Evolutionary conservation across 768 basidiomycete genomes (phyloP).

Genomic region (Lentinus tigrinus): DNA sequence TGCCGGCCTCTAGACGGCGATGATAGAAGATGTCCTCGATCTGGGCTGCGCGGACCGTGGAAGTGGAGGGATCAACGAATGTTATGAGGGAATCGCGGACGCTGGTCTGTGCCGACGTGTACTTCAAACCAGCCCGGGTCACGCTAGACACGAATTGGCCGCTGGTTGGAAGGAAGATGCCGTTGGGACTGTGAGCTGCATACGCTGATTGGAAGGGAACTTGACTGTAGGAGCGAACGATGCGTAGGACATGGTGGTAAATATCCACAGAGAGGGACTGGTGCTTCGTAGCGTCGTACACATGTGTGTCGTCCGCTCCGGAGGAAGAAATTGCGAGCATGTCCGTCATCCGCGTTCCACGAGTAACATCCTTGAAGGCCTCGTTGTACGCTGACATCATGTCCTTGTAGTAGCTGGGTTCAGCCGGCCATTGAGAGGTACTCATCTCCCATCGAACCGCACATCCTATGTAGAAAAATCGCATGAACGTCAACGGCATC

Average conservation of each 20-base stretch:
- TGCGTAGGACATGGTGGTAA: not conserved
- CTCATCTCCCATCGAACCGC: not conserved
- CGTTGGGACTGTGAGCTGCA: too few relatives aligned
- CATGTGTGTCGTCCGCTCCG: not conserved
- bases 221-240: too few relatives aligned
- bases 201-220: too few relatives aligned
- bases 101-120: not conserved
- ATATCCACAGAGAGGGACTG: not conserved
- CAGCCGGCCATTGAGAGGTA: not conserved
- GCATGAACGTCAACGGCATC: not conserved
- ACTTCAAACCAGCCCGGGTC: not conserved
- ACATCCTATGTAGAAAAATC: not conserved
- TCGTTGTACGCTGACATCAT: not conserved
- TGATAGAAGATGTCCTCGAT: conserved; percentile 3
- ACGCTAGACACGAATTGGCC: too few relatives aligned
- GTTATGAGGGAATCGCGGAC: not conserved
- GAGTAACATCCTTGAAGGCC: not conserved
- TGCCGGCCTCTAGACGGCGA: not conserved
- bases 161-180: too few relatives aligned
- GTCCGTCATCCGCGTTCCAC: not conserved
- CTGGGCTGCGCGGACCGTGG: not conserved
- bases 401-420: not conserved
- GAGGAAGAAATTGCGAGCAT: not conserved
- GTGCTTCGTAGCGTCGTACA: not conserved
- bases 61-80: not conserved